A percentile compares a stretch with the other conserved stretches of the same genome.
Conservation (phyloP, 306 rosid species). For the Vigna mungo region DNA sequence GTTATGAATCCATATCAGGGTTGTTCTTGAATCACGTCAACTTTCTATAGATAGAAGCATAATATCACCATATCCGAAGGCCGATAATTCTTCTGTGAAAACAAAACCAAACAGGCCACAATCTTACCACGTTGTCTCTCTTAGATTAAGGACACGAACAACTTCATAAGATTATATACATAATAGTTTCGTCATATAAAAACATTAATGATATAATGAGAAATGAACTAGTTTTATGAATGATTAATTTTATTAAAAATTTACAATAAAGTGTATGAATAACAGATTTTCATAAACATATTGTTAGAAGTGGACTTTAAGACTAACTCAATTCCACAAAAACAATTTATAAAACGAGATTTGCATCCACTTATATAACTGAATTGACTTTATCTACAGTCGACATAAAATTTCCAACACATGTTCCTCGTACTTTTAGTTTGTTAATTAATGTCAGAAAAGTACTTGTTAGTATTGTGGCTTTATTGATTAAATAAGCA, state of each 20-base stretch:
- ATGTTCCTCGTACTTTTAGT: background rate
- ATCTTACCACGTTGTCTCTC: background rate
- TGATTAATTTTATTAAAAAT: background rate
- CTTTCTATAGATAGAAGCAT: background rate
- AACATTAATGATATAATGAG: too few relatives aligned
- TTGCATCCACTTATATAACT: too few relatives aligned
- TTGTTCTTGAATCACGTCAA: background rate
- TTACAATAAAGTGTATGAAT: background rate
- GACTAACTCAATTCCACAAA: too few relatives aligned
- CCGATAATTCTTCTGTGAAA: background rate
- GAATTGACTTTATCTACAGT: too few relatives aligned
- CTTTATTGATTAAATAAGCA: background rate
- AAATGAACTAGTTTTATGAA: background rate
- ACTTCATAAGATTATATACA: too few relatives aligned
- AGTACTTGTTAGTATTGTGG: background rate
- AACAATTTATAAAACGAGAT: too few relatives aligned
- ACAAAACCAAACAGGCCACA: background rate
- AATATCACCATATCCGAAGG: background rate
- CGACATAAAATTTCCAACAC: too few relatives aligned
- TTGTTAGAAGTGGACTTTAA: too few relatives aligned
- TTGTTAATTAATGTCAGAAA: background rate
- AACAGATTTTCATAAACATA: background rate
- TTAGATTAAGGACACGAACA: background rate
- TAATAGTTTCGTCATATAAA: too few relatives aligned
- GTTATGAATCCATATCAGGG: background rate